Evolutionary conservation across 352 stramenopile genomes (phyloP).

Genomic region (Labyrinthula sp.): DNA sequence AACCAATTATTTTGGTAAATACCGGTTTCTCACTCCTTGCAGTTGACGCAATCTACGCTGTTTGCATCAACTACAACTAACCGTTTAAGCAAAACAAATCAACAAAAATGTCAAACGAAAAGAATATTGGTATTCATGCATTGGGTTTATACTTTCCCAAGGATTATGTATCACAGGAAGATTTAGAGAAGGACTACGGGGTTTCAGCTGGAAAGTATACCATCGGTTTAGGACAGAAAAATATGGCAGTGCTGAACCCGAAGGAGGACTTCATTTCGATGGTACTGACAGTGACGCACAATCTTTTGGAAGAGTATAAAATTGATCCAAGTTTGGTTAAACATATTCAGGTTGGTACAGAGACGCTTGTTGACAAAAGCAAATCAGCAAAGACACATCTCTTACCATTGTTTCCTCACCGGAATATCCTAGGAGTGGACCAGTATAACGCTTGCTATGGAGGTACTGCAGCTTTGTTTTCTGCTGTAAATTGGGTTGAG

Average conservation of each 20-base stretch:
- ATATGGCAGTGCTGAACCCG: conserved; percentile 53
- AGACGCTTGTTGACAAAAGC: conserved; percentile 77
- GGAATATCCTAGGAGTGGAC: conserved; percentile 65
- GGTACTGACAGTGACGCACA: conserved; percentile 44
- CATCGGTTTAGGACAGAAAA: conserved; percentile 47
- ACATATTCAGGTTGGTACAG: conserved; percentile 82
- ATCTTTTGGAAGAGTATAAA: conserved; percentile 46
- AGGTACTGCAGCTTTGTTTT: conserved; percentile 83
- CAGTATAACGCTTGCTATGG: conserved; percentile 93
- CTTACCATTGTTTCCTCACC: conserved; percentile 62
- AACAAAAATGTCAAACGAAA: conserved; percentile 2
- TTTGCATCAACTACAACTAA: no score
- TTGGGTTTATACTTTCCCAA: conserved; percentile 26
- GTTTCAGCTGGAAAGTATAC: conserved; percentile 59
- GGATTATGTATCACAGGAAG: conserved; percentile 45
- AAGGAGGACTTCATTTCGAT: conserved; percentile 68
- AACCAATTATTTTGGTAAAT: no score
- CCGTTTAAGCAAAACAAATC: not conserved
- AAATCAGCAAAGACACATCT: conserved; percentile 67
- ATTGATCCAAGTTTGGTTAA: conserved; percentile 60
- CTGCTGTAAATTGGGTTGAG: conserved; percentile 81
- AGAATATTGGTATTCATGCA: conserved; percentile 23
- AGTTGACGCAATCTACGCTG: no score
- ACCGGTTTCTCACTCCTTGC: no score
- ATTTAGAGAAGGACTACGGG: conserved; percentile 72